phyloP scores from a whole-genome alignment of 2,329 filamentous ascomycete species.

The Fusarium sp. region DNA sequence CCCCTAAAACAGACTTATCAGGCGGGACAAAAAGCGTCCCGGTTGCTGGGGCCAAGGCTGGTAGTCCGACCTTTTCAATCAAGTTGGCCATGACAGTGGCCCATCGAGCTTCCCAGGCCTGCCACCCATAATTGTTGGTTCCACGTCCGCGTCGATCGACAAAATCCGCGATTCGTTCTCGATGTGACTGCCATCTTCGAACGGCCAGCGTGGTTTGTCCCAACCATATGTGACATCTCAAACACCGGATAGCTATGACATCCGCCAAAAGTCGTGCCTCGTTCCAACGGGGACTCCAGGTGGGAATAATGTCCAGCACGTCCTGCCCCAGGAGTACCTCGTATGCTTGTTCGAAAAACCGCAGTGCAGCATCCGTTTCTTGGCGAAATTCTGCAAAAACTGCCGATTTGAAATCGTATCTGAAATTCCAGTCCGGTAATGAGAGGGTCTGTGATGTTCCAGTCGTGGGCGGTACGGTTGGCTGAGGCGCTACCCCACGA shows the following conservation, averaged over 20 bases:
- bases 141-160: conserved; percentile 86
- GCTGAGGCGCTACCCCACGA: conserved; percentile 78
- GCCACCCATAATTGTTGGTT: conserved; percentile 89
- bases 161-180: conserved; percentile 76
- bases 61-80: conserved; percentile 63
- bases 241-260: conserved; percentile 77
- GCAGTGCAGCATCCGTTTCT: conserved; percentile 86
- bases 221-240: conserved; percentile 84
- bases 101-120: conserved; percentile 89
- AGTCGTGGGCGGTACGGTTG: conserved; percentile 81
- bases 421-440: conserved; percentile 86
- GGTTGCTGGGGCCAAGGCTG: conserved; percentile 57
- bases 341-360: conserved; percentile 88
- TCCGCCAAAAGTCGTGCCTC: conserved; percentile 92
- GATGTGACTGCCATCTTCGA: conserved; percentile 81
- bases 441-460: conserved; percentile 89
- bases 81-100: conserved; percentile 69
- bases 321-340: conserved; percentile 83
- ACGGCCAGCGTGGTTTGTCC: conserved; percentile 82
- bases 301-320: conserved; percentile 86
- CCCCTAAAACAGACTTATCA: conserved; percentile 66
- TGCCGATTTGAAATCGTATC: conserved; percentile 93
- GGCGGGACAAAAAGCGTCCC: conserved; percentile 61
- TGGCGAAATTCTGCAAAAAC: conserved; percentile 92
- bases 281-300: conserved; percentile 90